Percentiles rank a stretch among this genome's conserved stretches.
phyloP scores from a whole-genome alignment of 2,329 filamentous ascomycete species.

The Calonectria fujianensis region DNA sequence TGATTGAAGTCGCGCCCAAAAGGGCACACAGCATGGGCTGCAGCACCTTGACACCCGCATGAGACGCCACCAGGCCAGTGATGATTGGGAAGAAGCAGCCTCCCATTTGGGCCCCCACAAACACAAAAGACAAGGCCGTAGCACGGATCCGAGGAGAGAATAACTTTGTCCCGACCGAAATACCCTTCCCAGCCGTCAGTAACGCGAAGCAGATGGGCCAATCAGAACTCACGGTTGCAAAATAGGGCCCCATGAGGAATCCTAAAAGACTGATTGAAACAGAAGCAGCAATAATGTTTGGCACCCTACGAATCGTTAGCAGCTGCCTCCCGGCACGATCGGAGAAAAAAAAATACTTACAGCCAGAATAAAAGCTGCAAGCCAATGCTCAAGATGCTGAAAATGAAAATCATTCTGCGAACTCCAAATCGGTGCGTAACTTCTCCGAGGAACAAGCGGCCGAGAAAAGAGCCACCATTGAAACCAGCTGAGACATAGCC shows the following conservation, averaged over 20 bases:
- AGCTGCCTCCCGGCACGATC: background rate
- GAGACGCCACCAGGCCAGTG: constrained; percentile 70
- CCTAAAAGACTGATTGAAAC: constrained; percentile 73
- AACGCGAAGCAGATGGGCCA: rapidly evolving
- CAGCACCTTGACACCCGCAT: constrained; percentile 67
- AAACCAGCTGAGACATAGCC: constrained; percentile 78
- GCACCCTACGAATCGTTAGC: constrained; percentile 56
- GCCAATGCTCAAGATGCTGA: constrained; percentile 69
- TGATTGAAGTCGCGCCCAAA: constrained; percentile 66
- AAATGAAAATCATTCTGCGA: constrained; percentile 73
- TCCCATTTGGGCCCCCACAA: constrained; percentile 74
- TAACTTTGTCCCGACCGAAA: constrained; percentile 72
- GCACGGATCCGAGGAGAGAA: constrained; percentile 63
- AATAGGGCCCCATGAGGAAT: constrained; percentile 75
- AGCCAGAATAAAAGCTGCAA: constrained; percentile 78
- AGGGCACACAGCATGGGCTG: constrained; percentile 72
- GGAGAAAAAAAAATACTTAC: constrained; percentile 54
- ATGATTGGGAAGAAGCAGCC: constrained; percentile 73
- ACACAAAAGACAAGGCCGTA: constrained; percentile 68
- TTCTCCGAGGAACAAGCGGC: constrained; percentile 74
- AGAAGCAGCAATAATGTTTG: constrained; percentile 69
- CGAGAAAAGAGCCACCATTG: constrained; percentile 74
- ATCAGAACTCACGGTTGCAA: constrained; percentile 68
- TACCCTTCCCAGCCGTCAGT: constrained; percentile 61
- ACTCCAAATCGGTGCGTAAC: constrained; percentile 76